Evolutionary conservation across 805 yeast species (phyloP).

Genomic region (Candida maltosa): DNA sequence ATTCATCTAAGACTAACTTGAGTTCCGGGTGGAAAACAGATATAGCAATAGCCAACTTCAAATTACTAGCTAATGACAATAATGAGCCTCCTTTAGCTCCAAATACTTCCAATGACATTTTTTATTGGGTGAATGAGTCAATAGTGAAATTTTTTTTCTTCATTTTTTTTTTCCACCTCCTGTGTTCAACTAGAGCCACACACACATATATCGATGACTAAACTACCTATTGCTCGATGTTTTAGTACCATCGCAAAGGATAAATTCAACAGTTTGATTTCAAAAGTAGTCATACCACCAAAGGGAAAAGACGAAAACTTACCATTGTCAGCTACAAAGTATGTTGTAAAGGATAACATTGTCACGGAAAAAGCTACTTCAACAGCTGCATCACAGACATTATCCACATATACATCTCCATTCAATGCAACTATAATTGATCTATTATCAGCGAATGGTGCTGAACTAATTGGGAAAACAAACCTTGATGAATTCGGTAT

Average conservation of each 20-base stretch:
- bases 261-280: slow-evolving; percentile 3
- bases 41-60: slow-evolving; percentile 45
- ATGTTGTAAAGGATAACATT: slow-evolving; percentile 68
- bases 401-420: slow-evolving; percentile 65
- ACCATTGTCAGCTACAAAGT: slow-evolving; percentile 11
- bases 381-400: slow-evolving; percentile 72
- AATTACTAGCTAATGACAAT: slow-evolving; percentile 34
- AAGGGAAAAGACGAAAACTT: not conserved
- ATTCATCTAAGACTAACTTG: slow-evolving; percentile 20
- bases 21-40: slow-evolving; percentile 24
- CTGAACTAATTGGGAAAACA: slow-evolving; percentile 67
- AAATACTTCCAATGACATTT: slow-evolving; percentile 18
- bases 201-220: no score
- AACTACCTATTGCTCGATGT: no score
- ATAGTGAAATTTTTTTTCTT: not conserved
- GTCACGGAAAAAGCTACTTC: slow-evolving; percentile 62
- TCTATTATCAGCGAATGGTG: slow-evolving; percentile 52
- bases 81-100: slow-evolving; percentile 23
- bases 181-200: no score
- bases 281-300: not conserved
- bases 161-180: no score
- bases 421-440: slow-evolving; percentile 72
- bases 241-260: not conserved
- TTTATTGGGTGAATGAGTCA: not conserved
- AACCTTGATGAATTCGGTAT: slow-evolving; percentile 97